Conservation (phyloP, 768 basidiomycete genomes). For the Pilatotrama ljubarskyi region DNA sequence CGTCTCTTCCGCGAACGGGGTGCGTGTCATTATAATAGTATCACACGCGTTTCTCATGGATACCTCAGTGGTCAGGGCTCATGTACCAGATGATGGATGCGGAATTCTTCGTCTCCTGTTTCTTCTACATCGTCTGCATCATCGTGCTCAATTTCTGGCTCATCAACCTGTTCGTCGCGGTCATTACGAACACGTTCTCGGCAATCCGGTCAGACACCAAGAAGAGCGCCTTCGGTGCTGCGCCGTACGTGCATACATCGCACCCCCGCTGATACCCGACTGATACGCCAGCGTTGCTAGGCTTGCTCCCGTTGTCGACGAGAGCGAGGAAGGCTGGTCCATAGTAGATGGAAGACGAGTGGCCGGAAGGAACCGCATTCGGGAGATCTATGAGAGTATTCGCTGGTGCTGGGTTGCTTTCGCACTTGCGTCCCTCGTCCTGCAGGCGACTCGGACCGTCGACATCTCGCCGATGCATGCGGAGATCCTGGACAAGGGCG, state of each 20-base stretch:
- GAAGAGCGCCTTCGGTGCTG: constrained; percentile 90
- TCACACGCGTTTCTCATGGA: neutral
- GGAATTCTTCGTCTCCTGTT: constrained; percentile 83
- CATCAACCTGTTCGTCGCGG: constrained; percentile 90
- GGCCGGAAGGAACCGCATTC: constrained; percentile 47
- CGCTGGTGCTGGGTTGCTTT: constrained; percentile 76
- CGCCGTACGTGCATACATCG: constrained; percentile 45
- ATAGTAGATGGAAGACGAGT: constrained; percentile 45
- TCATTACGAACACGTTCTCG: constrained; percentile 92
- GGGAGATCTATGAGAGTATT: constrained; percentile 57
- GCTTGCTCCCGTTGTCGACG: constrained; percentile 45
- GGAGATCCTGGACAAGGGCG: constrained; percentile 57
- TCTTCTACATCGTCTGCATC: constrained; percentile 85
- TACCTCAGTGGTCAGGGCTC: constrained; percentile 63
- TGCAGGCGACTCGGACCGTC: constrained; percentile 70
- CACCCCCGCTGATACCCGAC: no score
- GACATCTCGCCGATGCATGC: constrained; percentile 48
- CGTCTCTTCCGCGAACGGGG: constrained; percentile 76
- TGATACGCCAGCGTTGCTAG: constrained; percentile 23
- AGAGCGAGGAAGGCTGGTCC: constrained; percentile 66
- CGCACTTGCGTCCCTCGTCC: constrained; percentile 65
- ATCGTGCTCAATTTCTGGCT: constrained; percentile 93
- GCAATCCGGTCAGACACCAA: constrained; percentile 85
- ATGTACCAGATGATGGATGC: constrained; percentile 92
- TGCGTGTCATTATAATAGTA: constrained; percentile 38